Conservation (phyloP, 2,329 filamentous ascomycete species). For the Penicillium vulpinum region DNA sequence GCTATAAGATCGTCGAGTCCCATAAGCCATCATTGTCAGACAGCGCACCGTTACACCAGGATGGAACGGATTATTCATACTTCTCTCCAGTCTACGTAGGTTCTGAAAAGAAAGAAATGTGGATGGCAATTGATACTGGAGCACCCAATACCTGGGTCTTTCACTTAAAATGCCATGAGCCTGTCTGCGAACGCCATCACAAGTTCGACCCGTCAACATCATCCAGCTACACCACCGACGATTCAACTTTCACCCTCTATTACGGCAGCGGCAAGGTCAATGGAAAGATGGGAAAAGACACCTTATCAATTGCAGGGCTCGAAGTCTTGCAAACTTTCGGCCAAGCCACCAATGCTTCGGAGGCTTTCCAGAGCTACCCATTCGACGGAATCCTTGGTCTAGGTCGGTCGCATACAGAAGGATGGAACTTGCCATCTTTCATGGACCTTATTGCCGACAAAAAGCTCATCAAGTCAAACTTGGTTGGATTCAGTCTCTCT, state of each 20-base stretch:
- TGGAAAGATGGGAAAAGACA: conserved; percentile 67
- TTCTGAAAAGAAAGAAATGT: conserved; percentile 51
- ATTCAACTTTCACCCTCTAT: conserved; percentile 59
- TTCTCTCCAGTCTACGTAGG: conserved; percentile 54
- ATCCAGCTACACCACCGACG: conserved; percentile 55
- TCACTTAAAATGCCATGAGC: conserved; percentile 64
- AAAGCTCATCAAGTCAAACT: conserved; percentile 61
- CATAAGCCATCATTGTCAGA: conserved; percentile 44
- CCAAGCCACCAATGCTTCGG: conserved; percentile 67
- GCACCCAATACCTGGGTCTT: conserved; percentile 79
- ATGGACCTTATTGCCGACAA: conserved; percentile 61
- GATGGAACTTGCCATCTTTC: conserved; percentile 60
- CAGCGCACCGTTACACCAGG: conserved; percentile 54
- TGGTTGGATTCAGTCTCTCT: conserved; percentile 71
- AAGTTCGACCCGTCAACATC: conserved; percentile 69
- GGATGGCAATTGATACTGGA: conserved; percentile 57
- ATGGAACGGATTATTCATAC: conserved; percentile 57
- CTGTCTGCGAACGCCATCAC: conserved; percentile 68
- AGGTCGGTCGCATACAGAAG: conserved; percentile 60
- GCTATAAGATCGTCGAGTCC: conserved; percentile 48
- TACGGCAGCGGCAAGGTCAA: conserved; percentile 77
- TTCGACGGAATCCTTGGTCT: conserved; percentile 87
- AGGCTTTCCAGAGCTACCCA: conserved; percentile 74
- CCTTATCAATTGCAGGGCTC: conserved; percentile 65
- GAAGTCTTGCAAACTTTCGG: conserved; percentile 68